Conservation (phyloP, 1,139 yeast species). For the Debaryomyces singareniensis region DNA sequence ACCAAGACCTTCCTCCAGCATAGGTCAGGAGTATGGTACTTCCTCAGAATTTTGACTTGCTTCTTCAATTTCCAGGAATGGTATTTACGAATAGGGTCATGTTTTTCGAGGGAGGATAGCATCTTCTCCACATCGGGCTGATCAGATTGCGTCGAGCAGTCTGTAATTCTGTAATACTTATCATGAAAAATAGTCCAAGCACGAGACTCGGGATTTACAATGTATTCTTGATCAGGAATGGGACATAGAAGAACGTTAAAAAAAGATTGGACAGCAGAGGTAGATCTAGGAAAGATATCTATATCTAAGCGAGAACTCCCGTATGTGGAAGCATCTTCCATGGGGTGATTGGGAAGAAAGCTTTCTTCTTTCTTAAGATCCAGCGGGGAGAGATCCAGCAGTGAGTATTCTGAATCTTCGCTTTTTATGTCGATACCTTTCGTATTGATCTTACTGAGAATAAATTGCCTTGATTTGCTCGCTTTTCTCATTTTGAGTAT, state of each 20-base stretch:
- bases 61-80: conserved; percentile 41
- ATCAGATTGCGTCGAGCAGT: conserved; percentile 40
- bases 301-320: not conserved
- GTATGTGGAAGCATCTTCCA: not conserved
- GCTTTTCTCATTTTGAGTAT: conserved; percentile 1
- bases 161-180: conserved; percentile 58
- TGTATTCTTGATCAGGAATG: conserved; percentile 28
- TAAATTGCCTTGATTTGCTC: conserved; percentile 1
- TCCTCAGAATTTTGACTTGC: conserved; percentile 72
- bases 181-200: conserved; percentile 71
- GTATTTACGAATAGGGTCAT: conserved; percentile 9
- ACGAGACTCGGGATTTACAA: conserved; percentile 37
- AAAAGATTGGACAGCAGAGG: conserved; percentile 41
- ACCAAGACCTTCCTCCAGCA: conserved; percentile 92
- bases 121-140: conserved; percentile 2
- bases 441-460: conserved; percentile 4
- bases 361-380: conserved; percentile 4
- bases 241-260: conserved; percentile 37
- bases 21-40: conserved; percentile 69
- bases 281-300: conserved; percentile 36
- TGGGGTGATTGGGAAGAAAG: no score
- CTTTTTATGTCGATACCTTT: conserved; percentile 5
- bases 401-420: not conserved
- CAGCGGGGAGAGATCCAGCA: not conserved
- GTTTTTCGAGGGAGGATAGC: not conserved